Evolutionary conservation across 2,329 filamentous ascomycete genomes (phyloP), one percentile per base, ranked within the genome.

Genomic region (Byssochlamys sp.): DNA sequence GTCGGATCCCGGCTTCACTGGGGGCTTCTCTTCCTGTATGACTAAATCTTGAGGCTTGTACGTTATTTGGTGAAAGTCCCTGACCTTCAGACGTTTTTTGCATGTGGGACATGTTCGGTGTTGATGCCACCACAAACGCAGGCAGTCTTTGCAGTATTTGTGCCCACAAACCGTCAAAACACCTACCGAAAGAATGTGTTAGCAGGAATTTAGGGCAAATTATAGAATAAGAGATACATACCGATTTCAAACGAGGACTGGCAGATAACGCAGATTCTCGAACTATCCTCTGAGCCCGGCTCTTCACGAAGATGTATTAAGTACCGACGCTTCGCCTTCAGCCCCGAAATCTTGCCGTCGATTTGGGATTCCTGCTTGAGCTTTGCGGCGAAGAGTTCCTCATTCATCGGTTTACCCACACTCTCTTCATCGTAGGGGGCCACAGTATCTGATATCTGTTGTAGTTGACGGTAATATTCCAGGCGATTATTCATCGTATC

Each of bases 401-500:
- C 70, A 50, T 88, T 81, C 10, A 86, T 76, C 1, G 77, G 77
- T 11, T 82, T 77, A 25, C 85, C 80, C 25, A 82, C 74, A 54
- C 79, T 78, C 28, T 72, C 69, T 10, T 87, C 85, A 57, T 90
- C 86, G 57, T 88, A 89, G 0, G 88, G 86, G 4, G 83, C 81
- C 0, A 97, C 90, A 19, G 84, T 89, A 68, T 97, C 92, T 0
- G 91, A 96, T n/a, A 97, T 85, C 27, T 84, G 82, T 68, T 97
- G 94, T 10, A 97, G 79, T 67, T 96, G 91, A 4, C 87, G 85
- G 69, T 97, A 97, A 69, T 91, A 97, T 58, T 94, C 90, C 0
- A 96, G 75, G 12, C 94, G 86, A 39, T 85, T 80, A 66, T 97
- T 97, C 84, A 95, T 91, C 0, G 87, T 84, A 14, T 80, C 78